These are phyloP conservation scores for Lizonia empirigonia DNA, from an alignment of 2,329 filamentous ascomycete species.

Conservation along the genomic window DNA sequence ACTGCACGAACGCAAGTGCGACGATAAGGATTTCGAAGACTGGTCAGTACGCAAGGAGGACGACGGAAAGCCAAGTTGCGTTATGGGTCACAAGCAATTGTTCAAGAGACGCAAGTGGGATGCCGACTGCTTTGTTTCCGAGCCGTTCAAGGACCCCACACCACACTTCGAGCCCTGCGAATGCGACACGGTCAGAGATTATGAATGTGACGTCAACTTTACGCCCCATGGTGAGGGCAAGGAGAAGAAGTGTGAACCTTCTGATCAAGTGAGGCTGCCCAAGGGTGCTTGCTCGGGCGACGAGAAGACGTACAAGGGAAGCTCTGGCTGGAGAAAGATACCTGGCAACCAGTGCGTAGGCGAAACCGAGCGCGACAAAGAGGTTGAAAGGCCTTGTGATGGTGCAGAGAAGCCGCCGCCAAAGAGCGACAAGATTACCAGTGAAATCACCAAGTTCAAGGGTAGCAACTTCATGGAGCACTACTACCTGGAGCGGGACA, in stretches of 20 bases:
- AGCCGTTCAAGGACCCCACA: conserved; percentile 79
- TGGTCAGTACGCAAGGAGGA: conserved; percentile 86
- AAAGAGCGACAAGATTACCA: conserved; percentile 69
- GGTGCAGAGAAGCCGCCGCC: conserved; percentile 61
- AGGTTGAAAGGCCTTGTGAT: conserved; percentile 75
- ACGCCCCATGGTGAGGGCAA: conserved; percentile 51
- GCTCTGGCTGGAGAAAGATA: conserved; percentile 90
- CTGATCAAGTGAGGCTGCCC: conserved; percentile 67
- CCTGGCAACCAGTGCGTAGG: conserved; percentile 63
- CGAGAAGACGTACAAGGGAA: conserved; percentile 77
- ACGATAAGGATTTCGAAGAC: conserved; percentile 74
- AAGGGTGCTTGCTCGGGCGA: conserved; percentile 74
- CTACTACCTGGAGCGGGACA: conserved; percentile 78
- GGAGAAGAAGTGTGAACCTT: conserved; percentile 71
- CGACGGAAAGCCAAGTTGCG: conserved; percentile 79
- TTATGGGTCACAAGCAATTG: conserved; percentile 95
- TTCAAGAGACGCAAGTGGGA: conserved; percentile 85
- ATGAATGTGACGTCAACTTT: conserved; percentile 97
- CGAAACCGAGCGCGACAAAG: conserved; percentile 51
- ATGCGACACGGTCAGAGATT: conserved; percentile 77
- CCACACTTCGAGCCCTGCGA: conserved; percentile 76
- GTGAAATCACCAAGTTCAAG: conserved; percentile 67
- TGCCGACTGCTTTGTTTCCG: conserved; percentile 85
- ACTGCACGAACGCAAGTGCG: conserved; percentile 80
- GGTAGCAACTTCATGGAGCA: conserved; percentile 61